A percentile compares a stretch with the other conserved stretches of the same genome.
Conservation (phyloP, 2,329 filamentous ascomycete genomes). For the Colletotrichum sp. region DNA sequence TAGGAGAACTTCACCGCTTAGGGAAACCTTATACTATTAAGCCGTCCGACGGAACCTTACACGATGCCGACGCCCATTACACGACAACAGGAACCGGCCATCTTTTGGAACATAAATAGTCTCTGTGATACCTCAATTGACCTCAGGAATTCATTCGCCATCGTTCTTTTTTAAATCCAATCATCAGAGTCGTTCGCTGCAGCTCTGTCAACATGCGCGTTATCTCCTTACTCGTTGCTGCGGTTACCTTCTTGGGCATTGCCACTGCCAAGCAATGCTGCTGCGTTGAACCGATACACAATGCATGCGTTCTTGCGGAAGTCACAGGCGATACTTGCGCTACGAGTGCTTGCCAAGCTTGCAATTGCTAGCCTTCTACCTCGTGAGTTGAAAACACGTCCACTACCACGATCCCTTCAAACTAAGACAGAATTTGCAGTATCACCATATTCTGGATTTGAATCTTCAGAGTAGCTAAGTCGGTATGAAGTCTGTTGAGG, state of each 20-base stretch:
- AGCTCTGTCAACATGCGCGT: neutral
- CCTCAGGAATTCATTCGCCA: neutral
- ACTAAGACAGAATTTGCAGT: neutral
- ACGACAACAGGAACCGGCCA: neutral
- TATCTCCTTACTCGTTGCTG: neutral
- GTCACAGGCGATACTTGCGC: neutral
- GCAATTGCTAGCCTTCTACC: neutral
- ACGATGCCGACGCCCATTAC: neutral
- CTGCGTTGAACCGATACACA: neutral
- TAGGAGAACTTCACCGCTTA: neutral
- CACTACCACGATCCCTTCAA: neutral
- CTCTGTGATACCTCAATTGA: neutral
- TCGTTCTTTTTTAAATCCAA: neutral
- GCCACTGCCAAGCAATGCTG: neutral
- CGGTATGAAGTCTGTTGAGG: neutral
- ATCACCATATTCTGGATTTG: neutral
- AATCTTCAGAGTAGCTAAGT: neutral
- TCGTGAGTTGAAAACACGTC: neutral
- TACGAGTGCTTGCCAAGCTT: neutral
- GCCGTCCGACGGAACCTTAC: neutral
- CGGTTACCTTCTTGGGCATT: neutral
- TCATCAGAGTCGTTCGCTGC: neutral
- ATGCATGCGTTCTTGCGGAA: neutral
- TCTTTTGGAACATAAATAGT: neutral
- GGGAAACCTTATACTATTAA: neutral